phyloP scores from a whole-genome alignment of 208 protist species.

The Trypanosoma avium region DNA sequence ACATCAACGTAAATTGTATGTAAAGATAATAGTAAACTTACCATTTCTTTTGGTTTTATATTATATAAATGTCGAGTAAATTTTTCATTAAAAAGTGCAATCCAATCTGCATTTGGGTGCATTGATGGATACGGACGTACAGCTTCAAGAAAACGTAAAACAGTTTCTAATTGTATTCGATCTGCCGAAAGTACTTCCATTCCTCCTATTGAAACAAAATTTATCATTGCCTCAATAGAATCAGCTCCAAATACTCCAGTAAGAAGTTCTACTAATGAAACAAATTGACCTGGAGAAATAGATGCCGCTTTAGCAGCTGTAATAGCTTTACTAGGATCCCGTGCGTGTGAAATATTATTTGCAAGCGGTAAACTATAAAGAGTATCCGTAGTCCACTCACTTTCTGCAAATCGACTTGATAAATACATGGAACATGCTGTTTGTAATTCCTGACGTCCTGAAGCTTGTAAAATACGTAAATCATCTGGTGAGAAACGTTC shows the following conservation, averaged over 20 bases:
- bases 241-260: slow-evolving; percentile 47
- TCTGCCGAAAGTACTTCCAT: slow-evolving; percentile 38
- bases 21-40: slow-evolving; percentile 62
- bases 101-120: slow-evolving; percentile 50
- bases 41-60: slow-evolving; percentile 36
- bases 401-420: slow-evolving; percentile 49
- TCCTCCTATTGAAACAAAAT: slow-evolving; percentile 55
- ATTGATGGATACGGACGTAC: slow-evolving; percentile 44
- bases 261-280: slow-evolving; percentile 68
- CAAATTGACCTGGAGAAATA: slow-evolving; percentile 70
- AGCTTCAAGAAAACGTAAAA: slow-evolving; percentile 60
- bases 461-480: slow-evolving; percentile 48
- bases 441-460: slow-evolving; percentile 37
- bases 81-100: slow-evolving; percentile 44
- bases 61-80: slow-evolving; percentile 7
- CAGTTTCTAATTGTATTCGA: slow-evolving; percentile 20
- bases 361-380: slow-evolving; percentile 69
- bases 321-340: slow-evolving; percentile 52
- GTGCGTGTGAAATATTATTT: slow-evolving; percentile 26
- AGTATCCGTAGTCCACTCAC: slow-evolving; percentile 69
- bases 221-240: slow-evolving; percentile 36
- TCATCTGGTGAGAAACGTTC: slow-evolving; percentile 73
- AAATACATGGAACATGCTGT: slow-evolving; percentile 52
- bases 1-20: slow-evolving; percentile 59
- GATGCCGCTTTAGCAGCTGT: slow-evolving; percentile 52